Conservation (phyloP, 495 filamentous ascomycete genomes). For the Hyaloscypha hepaticicola region DNA sequence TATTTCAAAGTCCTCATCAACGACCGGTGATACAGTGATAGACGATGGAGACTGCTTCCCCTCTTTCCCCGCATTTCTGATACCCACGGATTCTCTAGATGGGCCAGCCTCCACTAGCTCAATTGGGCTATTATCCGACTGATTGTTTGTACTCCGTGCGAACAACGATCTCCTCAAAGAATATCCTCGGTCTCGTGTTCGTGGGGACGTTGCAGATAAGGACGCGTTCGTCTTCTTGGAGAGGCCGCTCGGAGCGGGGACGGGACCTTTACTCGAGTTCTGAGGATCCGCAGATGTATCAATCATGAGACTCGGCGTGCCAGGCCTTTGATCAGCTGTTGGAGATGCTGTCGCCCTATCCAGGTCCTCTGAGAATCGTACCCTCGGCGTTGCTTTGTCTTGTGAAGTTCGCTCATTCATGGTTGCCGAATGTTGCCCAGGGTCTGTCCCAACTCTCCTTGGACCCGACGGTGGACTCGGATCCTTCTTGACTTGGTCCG, state of each 20-base stretch:
- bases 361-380: constrained; percentile 30
- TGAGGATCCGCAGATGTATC: constrained; percentile 15
- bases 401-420: constrained; percentile 11
- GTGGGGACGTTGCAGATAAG: constrained; percentile 19
- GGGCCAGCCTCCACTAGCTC: constrained; percentile 19
- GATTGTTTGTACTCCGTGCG: constrained; percentile 20
- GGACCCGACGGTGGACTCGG: background rate
- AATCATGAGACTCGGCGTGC: constrained; percentile 11
- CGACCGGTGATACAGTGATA: constrained; percentile 8
- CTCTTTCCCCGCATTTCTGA: constrained; percentile 6
- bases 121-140: constrained; percentile 19
- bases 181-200: constrained; percentile 31
- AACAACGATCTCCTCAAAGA: constrained; percentile 30
- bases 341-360: constrained; percentile 18
- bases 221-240: background rate
- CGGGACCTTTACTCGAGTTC: constrained; percentile 15
- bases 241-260: background rate
- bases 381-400: constrained; percentile 13
- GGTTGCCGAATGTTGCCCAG: background rate
- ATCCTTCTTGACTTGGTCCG: constrained; percentile 15
- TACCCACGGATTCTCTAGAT: background rate
- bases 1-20: constrained; percentile 5
- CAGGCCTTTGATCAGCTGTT: background rate
- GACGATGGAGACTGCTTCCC: constrained; percentile 6
- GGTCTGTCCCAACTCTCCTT: constrained; percentile 20